Percentiles rank a stretch among this genome's conserved stretches.
Evolutionary conservation across 2,329 filamentous ascomycete species (phyloP).

Genomic region (Apiospora koreana): DNA sequence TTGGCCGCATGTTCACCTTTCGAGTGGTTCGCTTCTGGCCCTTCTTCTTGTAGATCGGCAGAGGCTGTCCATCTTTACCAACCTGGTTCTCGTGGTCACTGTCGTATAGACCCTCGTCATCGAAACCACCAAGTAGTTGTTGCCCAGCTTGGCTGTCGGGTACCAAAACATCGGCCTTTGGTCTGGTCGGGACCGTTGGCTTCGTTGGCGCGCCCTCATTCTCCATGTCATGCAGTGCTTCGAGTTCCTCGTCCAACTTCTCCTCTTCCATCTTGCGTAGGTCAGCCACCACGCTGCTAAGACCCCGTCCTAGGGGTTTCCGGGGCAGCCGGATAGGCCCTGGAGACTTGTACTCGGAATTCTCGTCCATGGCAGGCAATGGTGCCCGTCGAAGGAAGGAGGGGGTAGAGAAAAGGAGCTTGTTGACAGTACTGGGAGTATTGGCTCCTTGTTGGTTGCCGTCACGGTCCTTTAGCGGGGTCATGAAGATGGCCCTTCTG

Average conservation of each 20-base stretch:
- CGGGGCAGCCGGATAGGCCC: constrained; percentile 55
- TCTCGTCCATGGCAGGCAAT: constrained; percentile 58
- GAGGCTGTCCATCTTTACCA: constrained; percentile 58
- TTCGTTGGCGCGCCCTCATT: constrained; percentile 34
- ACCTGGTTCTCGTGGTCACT: constrained; percentile 51
- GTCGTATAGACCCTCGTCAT: constrained; percentile 62
- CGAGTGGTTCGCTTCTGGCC: constrained; percentile 79
- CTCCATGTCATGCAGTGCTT: constrained; percentile 73
- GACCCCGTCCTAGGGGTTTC: constrained; percentile 65
- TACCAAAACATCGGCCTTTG: constrained; percentile 37
- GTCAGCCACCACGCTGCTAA: constrained; percentile 74
- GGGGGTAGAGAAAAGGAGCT: constrained; percentile 67
- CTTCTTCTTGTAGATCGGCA: constrained; percentile 77
- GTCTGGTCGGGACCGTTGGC: constrained; percentile 10
- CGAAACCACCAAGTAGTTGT: constrained; percentile 60
- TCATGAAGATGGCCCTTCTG: constrained; percentile 62
- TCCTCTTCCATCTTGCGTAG: constrained; percentile 72
- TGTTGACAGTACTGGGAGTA: constrained; percentile 54
- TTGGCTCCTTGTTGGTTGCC: constrained; percentile 37
- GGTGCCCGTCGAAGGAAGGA: constrained; percentile 63
- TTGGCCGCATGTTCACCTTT: constrained; percentile 64
- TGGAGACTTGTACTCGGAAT: constrained; percentile 49
- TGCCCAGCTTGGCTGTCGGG: constrained; percentile 45
- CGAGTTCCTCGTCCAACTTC: constrained; percentile 70
- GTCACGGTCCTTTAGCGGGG: constrained; percentile 56